Evolutionary conservation across 768 basidiomycete genomes (phyloP).

Genomic region (Auricularia sp.): DNA sequence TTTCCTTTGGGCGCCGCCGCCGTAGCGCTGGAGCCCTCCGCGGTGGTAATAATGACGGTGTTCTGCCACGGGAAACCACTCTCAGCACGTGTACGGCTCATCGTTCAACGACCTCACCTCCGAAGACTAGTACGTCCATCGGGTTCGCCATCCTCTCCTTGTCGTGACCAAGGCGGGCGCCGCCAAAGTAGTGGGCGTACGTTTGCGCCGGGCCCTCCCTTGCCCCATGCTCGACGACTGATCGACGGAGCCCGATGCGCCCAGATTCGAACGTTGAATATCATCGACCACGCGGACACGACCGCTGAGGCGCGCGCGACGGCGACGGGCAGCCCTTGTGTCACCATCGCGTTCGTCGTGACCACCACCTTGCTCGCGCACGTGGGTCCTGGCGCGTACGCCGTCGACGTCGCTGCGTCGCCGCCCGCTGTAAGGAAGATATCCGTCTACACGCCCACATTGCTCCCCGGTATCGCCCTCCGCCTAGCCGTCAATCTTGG

Average conservation of each 20-base stretch:
- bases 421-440: too few species aligned
- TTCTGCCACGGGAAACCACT: neutral
- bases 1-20: too few species aligned
- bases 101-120: neutral
- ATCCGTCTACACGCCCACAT: too few species aligned
- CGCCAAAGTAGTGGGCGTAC: slow-evolving; percentile 82
- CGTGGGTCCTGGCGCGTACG: too few species aligned
- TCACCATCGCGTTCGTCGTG: too few species aligned
- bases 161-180: slow-evolving; percentile 95
- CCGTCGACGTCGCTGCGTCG: too few species aligned
- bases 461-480: too few species aligned
- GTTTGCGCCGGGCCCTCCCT: slow-evolving; percentile 19
- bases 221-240: neutral
- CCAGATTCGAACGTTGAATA: slow-evolving; percentile 99
- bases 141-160: slow-evolving; percentile 49
- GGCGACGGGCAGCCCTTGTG: too few species aligned
- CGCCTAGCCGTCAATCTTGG: too few species aligned
- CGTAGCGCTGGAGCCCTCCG: too few species aligned
- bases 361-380: too few species aligned
- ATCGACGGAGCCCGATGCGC: neutral
- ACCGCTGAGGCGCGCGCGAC: slow-evolving; percentile 61
- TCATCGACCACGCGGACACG: slow-evolving; percentile 96
- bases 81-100: neutral
- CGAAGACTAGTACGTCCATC: neutral
- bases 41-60: too few species aligned